Evolutionary conservation across 2,329 filamentous ascomycete genomes (phyloP), one percentile per base, ranked within the genome.

Genomic region (Aspergillus alliaceus): DNA sequence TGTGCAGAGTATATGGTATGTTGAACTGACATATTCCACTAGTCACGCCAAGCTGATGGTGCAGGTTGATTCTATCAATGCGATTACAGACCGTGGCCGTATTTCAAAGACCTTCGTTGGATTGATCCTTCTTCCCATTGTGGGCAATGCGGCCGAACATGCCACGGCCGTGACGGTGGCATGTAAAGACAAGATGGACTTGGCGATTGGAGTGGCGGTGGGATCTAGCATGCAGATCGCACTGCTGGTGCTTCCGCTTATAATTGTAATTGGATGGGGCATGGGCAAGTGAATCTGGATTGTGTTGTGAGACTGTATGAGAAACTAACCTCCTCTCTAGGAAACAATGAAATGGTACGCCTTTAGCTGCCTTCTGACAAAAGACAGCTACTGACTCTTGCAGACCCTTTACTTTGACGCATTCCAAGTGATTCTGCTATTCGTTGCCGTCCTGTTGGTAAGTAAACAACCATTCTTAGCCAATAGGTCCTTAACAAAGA

Each of bases 401-500:
- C 51, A 75, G 73, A 90, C 87, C 20, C 82, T 96, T 5, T 88
- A 88, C 72, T 95, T 96, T 71, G 91, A 96, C 69, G 87, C 87
- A 1, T 97, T 97, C 79, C 91, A 96, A 76, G 87, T 96, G 14
- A 89, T 81, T 2, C 75, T 84, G 1, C 72, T 87, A 1, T 87
- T 88, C 58, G 81, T 87, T 24, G 74, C 77, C n/a, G 75, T 80
- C 20, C 66, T 80, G 27, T 63, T 81, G 58, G 78, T 75, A 67
- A 51, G 70, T 62, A 15, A 51, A 9, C 12, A 6, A 6, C 2
- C 22, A 14, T 20, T 20, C 6, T 6, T 34, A 25, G 6, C 7
- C 18, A 6, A 39, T 54, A 29, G 11, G 14, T 3, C 20, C 22
- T 12, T 11, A 49, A 53, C 65, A 50, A 67, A 49, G 9, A 32